Percentiles rank a stretch among this genome's conserved stretches.
Evolutionary conservation across 2,329 filamentous ascomycete genomes (phyloP).

Genomic region (Venturia carpophila): DNA sequence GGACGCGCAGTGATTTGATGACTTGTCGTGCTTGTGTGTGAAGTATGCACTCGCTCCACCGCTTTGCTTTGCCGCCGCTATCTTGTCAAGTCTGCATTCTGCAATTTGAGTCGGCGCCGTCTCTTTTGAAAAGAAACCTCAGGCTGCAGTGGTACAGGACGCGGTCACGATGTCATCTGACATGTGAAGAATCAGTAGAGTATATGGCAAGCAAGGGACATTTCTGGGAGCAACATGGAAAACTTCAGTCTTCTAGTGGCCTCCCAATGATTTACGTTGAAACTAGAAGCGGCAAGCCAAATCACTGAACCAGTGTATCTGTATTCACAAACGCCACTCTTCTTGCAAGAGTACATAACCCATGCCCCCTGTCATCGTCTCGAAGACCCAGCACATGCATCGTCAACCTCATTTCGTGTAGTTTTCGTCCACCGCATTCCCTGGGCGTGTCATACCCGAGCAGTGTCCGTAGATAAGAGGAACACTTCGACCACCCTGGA

Average conservation of each 20-base stretch:
- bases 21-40: background rate
- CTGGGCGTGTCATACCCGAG: conserved; percentile 7
- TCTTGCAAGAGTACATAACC: background rate
- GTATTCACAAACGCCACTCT: conserved; percentile 2
- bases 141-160: background rate
- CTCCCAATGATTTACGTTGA: background rate
- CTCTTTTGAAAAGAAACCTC: background rate
- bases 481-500: background rate
- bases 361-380: background rate
- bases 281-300: background rate
- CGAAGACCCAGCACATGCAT: background rate
- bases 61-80: background rate
- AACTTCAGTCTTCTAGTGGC: background rate
- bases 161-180: background rate
- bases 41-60: background rate
- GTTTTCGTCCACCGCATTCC: background rate
- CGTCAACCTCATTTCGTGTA: conserved; percentile 3
- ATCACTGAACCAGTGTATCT: background rate
- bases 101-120: background rate
- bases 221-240: background rate
- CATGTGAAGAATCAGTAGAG: background rate
- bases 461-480: background rate
- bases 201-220: too few species aligned
- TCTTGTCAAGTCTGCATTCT: background rate
- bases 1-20: background rate